Conservation (phyloP, 495 filamentous ascomycete genomes). For the Copromyces sp. region DNA sequence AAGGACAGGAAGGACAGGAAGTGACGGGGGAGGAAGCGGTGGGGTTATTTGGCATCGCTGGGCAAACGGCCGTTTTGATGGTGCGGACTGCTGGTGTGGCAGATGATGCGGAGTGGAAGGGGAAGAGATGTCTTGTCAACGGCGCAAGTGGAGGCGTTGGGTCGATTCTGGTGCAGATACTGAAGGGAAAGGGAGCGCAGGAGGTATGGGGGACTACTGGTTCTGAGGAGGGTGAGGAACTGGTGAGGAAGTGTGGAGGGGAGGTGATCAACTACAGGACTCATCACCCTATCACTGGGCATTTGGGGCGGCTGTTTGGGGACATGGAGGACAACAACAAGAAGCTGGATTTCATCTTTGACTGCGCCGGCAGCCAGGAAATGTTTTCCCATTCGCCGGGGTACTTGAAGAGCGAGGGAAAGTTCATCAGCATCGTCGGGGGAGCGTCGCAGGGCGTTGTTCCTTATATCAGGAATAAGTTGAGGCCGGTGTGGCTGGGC, state of each 20-base stretch:
- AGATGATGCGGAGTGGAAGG: too few species aligned
- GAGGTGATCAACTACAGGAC: conserved; percentile 36
- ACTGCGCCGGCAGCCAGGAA: conserved; percentile 26
- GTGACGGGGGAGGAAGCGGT: conserved; percentile 13
- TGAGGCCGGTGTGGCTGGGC: conserved; percentile 26
- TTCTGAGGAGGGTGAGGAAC: conserved; percentile 17
- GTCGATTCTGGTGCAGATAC: conserved; percentile 27
- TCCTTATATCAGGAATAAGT: conserved; percentile 22
- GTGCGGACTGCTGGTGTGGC: conserved; percentile 8
- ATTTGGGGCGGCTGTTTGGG: too few species aligned
- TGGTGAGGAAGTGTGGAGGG: conserved; percentile 27
- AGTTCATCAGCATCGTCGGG: conserved; percentile 29
- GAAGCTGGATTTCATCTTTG: conserved; percentile 30
- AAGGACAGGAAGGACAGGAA: not conserved
- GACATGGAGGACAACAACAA: not conserved
- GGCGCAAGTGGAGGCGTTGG: conserved; percentile 39
- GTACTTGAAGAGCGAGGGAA: not conserved
- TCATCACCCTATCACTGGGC: too few species aligned
- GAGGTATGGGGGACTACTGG: conserved; percentile 26
- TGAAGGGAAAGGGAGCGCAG: conserved; percentile 20
- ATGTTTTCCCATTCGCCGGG: not conserved
- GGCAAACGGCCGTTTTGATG: conserved; percentile 20
- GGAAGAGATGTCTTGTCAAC: conserved; percentile 27
- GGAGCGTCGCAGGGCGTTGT: conserved; percentile 19
- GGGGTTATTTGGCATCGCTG: conserved; percentile 26